Evolutionary conservation across 352 stramenopile genomes (phyloP), one percentile per base, ranked within the genome.

Genomic region (Pseudoperonospora humuli): DNA sequence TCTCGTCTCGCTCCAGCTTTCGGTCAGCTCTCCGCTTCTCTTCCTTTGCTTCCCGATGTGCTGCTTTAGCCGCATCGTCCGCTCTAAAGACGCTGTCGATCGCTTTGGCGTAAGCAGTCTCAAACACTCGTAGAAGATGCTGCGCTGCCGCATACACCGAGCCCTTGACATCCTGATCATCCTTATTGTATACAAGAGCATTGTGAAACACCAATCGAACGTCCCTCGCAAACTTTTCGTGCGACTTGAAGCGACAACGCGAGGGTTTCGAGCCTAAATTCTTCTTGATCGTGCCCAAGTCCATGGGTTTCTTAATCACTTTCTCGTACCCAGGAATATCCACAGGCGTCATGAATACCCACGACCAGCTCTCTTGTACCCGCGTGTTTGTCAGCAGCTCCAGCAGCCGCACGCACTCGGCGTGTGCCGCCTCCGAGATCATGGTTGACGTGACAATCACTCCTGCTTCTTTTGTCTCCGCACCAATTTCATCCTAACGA

Each of bases 151-250:
- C 74, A 37, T 81, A 90, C 7, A 90, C 78, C 32, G 78, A 90
- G 8, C 75, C 75, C 31, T 82, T 81, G 38, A 89, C 67, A 47
- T 81, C 59, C 45, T 80, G 68, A 39, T 90, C 70, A 29, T 76
- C 67, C 29, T 90, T 86, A 43, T 86, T 86, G 45, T 89, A 90
- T 11, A 76, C 14, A 6, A 90, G 60, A 14, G 79, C 76, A 46
- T 93, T 93, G 20, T 86, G 59, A 57, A 93, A 93, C 11, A 93
- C 80, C 2, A 90, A 61, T 9, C 80, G 75, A 34, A 93, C 80
- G 50, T 90, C 80, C 20, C 71, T 58, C 19, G 78, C 79, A 45
- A 93, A 93, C 41, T 84, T 84, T 10, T 90, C 80, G 63, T 85
- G 75, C 36, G 69, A 81, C 35, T 85, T 86, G 56, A 91, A 93